These are phyloP conservation scores for Annulohypoxylon stygium DNA, from an alignment of 495 filamentous ascomycete genomes.

Conservation along the genomic window DNA sequence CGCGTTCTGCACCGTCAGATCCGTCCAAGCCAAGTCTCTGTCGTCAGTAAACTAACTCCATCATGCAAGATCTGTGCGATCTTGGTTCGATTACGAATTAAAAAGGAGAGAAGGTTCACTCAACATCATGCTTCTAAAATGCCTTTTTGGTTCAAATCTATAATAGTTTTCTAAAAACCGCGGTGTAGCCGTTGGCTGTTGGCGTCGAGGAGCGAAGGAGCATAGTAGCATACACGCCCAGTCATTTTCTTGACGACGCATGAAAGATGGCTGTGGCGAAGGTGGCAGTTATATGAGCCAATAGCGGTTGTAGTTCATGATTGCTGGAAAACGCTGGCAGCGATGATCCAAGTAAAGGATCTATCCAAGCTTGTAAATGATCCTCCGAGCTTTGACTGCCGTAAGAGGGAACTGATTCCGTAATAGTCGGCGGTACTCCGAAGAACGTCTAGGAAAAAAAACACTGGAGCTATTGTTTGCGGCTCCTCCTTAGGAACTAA, in stretches of 20 bases:
- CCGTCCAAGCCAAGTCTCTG: slow-evolving; percentile 10
- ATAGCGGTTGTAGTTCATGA: slow-evolving; percentile 19
- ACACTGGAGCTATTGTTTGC: slow-evolving; percentile 15
- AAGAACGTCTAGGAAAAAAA: slow-evolving; percentile 15
- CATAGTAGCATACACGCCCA: background rate
- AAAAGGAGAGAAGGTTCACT: slow-evolving; percentile 4
- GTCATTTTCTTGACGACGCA: slow-evolving; percentile 13
- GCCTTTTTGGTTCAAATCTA: slow-evolving; percentile 22
- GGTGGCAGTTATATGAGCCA: slow-evolving; percentile 38
- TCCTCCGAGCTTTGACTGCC: slow-evolving; percentile 27
- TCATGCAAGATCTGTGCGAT: slow-evolving; percentile 29
- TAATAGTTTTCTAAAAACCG: slow-evolving; percentile 14
- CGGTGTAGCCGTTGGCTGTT: background rate
- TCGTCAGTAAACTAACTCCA: slow-evolving; percentile 1
- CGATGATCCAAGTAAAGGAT: background rate
- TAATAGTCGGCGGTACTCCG: slow-evolving; percentile 21
- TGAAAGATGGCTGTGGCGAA: slow-evolving; percentile 33
- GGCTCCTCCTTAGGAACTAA: slow-evolving; percentile 24
- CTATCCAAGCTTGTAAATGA: slow-evolving; percentile 13
- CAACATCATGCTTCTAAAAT: slow-evolving; percentile 4
- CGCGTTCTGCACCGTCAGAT: background rate
- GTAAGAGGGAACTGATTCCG: slow-evolving; percentile 20
- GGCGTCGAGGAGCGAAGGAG: background rate
- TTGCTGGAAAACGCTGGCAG: slow-evolving; percentile 7
- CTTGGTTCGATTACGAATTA: slow-evolving; percentile 22